Conservation (phyloP, 495 filamentous ascomycete species). For the Bryoglossum gracile region DNA sequence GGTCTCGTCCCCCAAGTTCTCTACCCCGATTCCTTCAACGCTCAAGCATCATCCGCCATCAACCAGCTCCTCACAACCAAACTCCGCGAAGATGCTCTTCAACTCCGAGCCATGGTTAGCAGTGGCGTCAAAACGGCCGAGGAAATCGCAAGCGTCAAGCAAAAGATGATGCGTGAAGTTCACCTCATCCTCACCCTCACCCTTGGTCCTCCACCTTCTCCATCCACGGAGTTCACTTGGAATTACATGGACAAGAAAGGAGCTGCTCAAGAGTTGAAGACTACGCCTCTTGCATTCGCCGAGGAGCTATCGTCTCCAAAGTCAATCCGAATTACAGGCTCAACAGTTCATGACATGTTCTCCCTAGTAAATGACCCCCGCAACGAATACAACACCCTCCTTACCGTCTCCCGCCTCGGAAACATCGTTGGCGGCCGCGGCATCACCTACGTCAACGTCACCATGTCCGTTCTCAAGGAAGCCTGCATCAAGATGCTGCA, state of each 20-base stretch:
- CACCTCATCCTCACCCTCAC: constrained; percentile 70
- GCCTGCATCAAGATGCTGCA: constrained; percentile 71
- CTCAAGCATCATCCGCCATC: constrained; percentile 59
- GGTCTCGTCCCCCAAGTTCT: constrained; percentile 72
- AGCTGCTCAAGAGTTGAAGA: constrained; percentile 47
- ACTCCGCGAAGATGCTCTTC: constrained; percentile 72
- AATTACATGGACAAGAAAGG: constrained; percentile 63
- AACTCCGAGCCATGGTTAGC: constrained; percentile 47
- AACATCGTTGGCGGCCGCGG: constrained; percentile 66
- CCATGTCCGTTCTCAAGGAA: constrained; percentile 61
- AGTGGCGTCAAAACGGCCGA: constrained; percentile 5
- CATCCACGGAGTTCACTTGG: constrained; percentile 64
- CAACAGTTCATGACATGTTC: constrained; percentile 54
- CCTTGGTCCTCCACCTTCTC: constrained; percentile 67
- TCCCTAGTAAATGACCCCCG: constrained; percentile 80
- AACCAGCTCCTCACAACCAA: constrained; percentile 75
- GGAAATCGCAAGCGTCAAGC: constrained; percentile 47
- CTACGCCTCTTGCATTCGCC: constrained; percentile 62
- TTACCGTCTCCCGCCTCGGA: constrained; percentile 70
- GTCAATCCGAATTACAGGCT: constrained; percentile 37
- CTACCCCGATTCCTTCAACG: constrained; percentile 67
- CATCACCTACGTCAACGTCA: constrained; percentile 76
- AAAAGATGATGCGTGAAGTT: constrained; percentile 68
- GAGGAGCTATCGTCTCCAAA: constrained; percentile 41
- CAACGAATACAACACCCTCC: constrained; percentile 57